Percentiles rank a stretch among this genome's conserved stretches.
phyloP scores from a whole-genome alignment of 2,329 filamentous ascomycete genomes.

The Clonostachys chloroleuca region DNA sequence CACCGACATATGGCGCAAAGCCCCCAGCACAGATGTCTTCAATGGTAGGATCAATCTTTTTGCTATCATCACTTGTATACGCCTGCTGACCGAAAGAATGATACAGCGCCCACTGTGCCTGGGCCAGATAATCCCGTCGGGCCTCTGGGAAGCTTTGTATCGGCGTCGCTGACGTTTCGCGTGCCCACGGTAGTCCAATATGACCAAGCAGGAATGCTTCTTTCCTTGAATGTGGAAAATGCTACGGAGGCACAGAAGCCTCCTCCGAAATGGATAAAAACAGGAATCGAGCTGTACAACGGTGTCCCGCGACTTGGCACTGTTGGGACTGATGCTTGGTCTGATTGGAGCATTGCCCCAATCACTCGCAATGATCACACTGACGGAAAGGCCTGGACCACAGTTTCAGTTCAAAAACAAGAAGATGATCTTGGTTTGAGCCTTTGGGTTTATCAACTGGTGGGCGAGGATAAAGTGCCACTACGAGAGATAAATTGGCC shows the following conservation, averaged over 20 bases:
- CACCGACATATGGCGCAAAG: slow-evolving; percentile 70
- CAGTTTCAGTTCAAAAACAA: slow-evolving; percentile 40
- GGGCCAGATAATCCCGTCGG: too few species aligned
- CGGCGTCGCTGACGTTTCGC: slow-evolving; percentile 57
- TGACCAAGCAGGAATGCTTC: slow-evolving; percentile 1
- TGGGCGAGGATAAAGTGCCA: slow-evolving; percentile 10
- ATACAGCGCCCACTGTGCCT: too few species aligned
- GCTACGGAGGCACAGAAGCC: not conserved
- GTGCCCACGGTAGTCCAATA: slow-evolving; percentile 41
- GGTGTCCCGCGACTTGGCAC: slow-evolving; percentile 55
- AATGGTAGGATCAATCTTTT: slow-evolving; percentile 31
- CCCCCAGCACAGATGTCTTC: slow-evolving; percentile 55
- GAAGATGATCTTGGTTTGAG: slow-evolving; percentile 33
- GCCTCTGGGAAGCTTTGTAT: slow-evolving; percentile 52
- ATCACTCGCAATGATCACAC: slow-evolving; percentile 3
- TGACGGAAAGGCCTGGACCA: slow-evolving; percentile 6
- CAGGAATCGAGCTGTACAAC: slow-evolving; percentile 65
- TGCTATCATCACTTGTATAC: too few species aligned
- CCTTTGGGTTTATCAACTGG: slow-evolving; percentile 7
- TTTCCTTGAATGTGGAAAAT: not conserved
- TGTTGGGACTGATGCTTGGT: slow-evolving; percentile 61
- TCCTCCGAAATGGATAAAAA: slow-evolving; percentile 64
- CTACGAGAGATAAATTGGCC: slow-evolving; percentile 37
- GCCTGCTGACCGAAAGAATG: too few species aligned
- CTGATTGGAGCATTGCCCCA: slow-evolving; percentile 61